Conservation (phyloP, 2,329 filamentous ascomycete genomes). For the Aureobasidium subglaciale region DNA sequence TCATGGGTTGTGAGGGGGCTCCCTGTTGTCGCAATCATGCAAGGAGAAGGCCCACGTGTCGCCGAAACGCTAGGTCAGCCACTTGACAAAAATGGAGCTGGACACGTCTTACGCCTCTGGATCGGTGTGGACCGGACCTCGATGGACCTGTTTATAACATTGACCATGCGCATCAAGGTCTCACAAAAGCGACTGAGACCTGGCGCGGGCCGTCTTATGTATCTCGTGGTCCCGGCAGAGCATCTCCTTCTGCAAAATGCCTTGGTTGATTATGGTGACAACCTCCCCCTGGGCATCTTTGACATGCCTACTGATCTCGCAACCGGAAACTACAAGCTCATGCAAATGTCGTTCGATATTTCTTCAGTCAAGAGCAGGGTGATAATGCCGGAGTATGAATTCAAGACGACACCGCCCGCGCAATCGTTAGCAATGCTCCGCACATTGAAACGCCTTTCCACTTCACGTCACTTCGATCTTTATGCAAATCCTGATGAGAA, state of each 20-base stretch:
- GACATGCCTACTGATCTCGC: not conserved
- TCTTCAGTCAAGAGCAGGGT: not conserved
- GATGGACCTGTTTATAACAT: not conserved
- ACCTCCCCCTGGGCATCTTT: not conserved
- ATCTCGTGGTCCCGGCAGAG: not conserved
- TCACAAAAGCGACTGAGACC: not conserved
- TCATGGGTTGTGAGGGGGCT: not conserved
- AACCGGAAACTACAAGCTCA: not conserved
- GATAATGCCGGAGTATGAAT: not conserved
- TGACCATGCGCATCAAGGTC: not conserved
- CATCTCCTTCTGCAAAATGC: not conserved
- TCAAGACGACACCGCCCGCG: not conserved
- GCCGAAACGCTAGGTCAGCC: not conserved
- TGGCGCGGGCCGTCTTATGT: not conserved
- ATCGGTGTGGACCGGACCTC: not conserved
- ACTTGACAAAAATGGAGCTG: not conserved
- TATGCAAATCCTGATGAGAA: not conserved
- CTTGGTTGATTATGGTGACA: not conserved
- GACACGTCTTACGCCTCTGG: not conserved
- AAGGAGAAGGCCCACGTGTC: not conserved
- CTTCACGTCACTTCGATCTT: not conserved
- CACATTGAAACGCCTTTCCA: not conserved
- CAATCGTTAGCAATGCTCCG: not conserved
- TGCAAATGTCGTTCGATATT: not conserved
- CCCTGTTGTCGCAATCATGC: not conserved